Conservation (phyloP, 176 grass and related monocot species). For the Luzula sylvatica region DNA sequence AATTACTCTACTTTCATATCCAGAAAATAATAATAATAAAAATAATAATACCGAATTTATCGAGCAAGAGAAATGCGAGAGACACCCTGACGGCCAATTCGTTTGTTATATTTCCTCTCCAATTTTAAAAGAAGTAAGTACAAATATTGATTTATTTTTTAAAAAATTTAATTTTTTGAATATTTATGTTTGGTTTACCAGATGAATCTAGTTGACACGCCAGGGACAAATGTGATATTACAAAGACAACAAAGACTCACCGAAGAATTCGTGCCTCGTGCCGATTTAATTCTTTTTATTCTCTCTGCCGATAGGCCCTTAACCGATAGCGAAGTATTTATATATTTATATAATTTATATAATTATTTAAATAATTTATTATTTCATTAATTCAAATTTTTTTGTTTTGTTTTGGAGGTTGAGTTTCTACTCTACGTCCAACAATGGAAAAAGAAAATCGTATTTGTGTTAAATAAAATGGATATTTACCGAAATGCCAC, state of each 20-base stretch:
- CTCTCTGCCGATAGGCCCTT: constrained; percentile 88
- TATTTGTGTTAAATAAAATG: constrained; percentile 93
- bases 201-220: constrained; percentile 99
- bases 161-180: background rate
- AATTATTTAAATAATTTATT: background rate
- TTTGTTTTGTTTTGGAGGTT: constrained; percentile 44
- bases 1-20: constrained; percentile 77
- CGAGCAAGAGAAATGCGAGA: constrained; percentile 63
- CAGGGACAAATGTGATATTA: constrained; percentile 99
- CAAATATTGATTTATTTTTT: constrained; percentile 15
- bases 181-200: constrained; percentile 28
- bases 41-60: too few relatives aligned
- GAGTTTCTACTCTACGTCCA: constrained; percentile 82
- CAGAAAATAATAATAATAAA: too few relatives aligned
- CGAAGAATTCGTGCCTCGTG: constrained; percentile 91
- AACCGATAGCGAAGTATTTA: constrained; percentile 75
- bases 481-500: constrained; percentile 71
- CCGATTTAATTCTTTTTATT: constrained; percentile 89
- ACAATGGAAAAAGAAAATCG: constrained; percentile 98
- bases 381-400: constrained; percentile 12
- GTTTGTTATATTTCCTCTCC: constrained; percentile 81
- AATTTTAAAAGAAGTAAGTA: constrained; percentile 87
- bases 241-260: constrained; percentile 97
- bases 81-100: constrained; percentile 80
- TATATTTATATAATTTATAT: background rate